phyloP scores from a whole-genome alignment of 768 basidiomycete species.

The Agaricus bisporus region DNA sequence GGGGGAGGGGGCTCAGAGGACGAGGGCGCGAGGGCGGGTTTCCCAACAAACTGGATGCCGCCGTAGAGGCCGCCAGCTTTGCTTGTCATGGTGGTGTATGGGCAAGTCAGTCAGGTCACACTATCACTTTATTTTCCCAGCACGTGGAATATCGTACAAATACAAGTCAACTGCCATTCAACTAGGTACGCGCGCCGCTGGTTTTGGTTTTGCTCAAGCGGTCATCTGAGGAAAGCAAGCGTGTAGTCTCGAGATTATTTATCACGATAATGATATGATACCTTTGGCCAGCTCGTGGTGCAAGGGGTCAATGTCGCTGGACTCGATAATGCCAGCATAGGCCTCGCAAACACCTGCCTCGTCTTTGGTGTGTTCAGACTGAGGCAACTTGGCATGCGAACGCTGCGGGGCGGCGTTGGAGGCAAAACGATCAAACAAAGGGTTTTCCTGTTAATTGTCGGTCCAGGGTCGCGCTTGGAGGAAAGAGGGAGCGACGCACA shows the following conservation, averaged over 20 bases:
- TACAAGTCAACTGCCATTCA: not conserved
- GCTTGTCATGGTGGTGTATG: constrained; percentile 52
- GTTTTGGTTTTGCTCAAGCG: constrained; percentile 29
- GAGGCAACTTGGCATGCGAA: not conserved
- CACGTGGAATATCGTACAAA: constrained; percentile 8
- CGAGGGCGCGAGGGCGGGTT: constrained; percentile 48
- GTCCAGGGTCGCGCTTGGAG: not conserved
- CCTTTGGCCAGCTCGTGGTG: constrained; percentile 38
- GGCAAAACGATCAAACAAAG: not conserved
- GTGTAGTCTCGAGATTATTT: not conserved
- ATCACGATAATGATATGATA: constrained; percentile 11
- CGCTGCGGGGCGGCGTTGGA: not conserved
- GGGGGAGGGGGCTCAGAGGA: constrained; percentile 16
- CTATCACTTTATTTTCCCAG: constrained; percentile 2
- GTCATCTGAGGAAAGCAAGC: constrained; percentile 24
- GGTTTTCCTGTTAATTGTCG: constrained; percentile 21
- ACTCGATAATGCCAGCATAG: constrained; percentile 51
- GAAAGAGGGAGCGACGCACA: constrained; percentile 31
- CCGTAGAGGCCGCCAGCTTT: constrained; percentile 83
- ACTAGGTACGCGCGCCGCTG: not conserved
- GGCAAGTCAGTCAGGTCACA: not conserved
- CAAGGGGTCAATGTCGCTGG: constrained; percentile 46
- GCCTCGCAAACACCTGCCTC: constrained; percentile 46
- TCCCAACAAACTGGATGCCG: constrained; percentile 76
- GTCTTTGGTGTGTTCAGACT: constrained; percentile 21